These are phyloP conservation scores for Jamesozyma piceae DNA, from an alignment of 805 yeast species.

Conservation along the genomic window DNA sequence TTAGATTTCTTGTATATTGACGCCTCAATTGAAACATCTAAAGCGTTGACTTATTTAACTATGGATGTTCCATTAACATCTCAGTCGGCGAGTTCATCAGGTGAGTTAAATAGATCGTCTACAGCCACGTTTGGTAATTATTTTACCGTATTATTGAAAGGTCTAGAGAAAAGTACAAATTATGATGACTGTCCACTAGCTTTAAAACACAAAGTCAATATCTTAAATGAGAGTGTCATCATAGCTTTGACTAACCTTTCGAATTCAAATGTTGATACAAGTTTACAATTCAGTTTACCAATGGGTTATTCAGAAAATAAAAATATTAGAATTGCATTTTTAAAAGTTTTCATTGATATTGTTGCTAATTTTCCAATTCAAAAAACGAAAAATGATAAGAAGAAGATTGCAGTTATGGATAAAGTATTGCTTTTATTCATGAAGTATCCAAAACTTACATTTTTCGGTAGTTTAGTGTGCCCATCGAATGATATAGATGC, in stretches of 20 bases:
- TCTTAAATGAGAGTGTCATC: conserved; percentile 51
- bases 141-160: conserved; percentile 47
- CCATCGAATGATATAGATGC: conserved; percentile 60
- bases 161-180: conserved; percentile 30
- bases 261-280: conserved; percentile 63
- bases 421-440: conserved; percentile 24
- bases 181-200: conserved; percentile 27
- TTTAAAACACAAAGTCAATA: conserved; percentile 41
- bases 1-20: conserved; percentile 42
- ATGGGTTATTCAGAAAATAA: conserved; percentile 61
- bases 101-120: conserved; percentile 42
- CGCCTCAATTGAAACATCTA: conserved; percentile 50
- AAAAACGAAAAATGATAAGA: conserved; percentile 20
- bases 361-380: conserved; percentile 27
- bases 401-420: conserved; percentile 13
- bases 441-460: conserved; percentile 34
- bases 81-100: conserved; percentile 42
- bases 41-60: conserved; percentile 45
- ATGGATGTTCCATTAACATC: conserved; percentile 47
- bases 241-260: conserved; percentile 58
- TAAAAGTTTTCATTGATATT: conserved; percentile 66
- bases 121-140: conserved; percentile 60
- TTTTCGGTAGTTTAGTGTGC: conserved; percentile 50
- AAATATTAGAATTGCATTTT: conserved; percentile 57
- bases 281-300: conserved; percentile 63